phyloP scores from a whole-genome alignment of 257 asterid species.

The Handroanthus guayacan region DNA sequence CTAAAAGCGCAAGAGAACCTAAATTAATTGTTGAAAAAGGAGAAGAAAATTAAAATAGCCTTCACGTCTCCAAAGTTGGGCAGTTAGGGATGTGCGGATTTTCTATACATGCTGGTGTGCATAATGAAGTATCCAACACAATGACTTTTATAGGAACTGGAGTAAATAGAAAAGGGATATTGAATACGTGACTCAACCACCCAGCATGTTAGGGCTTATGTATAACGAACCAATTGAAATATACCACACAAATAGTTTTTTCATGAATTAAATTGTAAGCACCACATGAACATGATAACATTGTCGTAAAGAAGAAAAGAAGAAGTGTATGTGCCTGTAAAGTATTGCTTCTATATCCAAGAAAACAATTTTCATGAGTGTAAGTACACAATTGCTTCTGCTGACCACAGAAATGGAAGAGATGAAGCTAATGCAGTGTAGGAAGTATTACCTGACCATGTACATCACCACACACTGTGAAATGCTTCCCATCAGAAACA shows the following conservation, averaged over 20 bases:
- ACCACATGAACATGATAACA: slow-evolving; percentile 13
- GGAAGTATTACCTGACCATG: slow-evolving; percentile 93
- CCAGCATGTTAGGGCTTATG: not conserved
- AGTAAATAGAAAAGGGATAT: slow-evolving; percentile 19
- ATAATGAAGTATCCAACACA: not conserved
- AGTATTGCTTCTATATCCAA: not conserved
- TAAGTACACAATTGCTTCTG: not conserved
- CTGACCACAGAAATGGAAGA: slow-evolving; percentile 18
- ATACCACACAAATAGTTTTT: not conserved
- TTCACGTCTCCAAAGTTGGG: not conserved
- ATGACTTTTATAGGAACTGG: not conserved
- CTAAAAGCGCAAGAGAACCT: slow-evolving; percentile 25
- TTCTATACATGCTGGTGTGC: not conserved
- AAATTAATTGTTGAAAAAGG: slow-evolving; percentile 15
- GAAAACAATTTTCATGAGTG: not conserved
- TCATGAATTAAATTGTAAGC: slow-evolving; percentile 11
- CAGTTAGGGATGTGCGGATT: not conserved
- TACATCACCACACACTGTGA: slow-evolving; percentile 98
- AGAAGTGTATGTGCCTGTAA: not conserved
- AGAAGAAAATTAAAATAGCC: not conserved
- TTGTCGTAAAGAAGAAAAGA: not conserved
- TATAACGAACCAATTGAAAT: slow-evolving; percentile 19
- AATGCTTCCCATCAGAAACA: slow-evolving; percentile 84
- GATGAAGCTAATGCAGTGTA: slow-evolving; percentile 23
- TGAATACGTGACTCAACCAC: slow-evolving; percentile 16